phyloP scores from a whole-genome alignment of 2,329 filamentous ascomycete species.

The Fusarium devonianum region DNA sequence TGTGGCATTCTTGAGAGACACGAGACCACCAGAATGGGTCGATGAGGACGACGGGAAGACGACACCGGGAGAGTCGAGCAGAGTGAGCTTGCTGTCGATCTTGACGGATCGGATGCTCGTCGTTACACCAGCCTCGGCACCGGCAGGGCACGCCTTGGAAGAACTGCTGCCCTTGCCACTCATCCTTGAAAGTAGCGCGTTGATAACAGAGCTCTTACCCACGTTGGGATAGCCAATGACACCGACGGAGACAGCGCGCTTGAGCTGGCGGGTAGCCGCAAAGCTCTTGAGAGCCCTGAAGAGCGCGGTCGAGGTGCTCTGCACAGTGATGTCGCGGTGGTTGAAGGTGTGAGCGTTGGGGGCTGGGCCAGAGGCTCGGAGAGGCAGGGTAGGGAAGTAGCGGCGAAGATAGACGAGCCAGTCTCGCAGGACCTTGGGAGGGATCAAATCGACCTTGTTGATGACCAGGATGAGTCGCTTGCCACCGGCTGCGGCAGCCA shows the following conservation, averaged over 20 bases:
- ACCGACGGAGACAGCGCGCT: constrained; percentile 88
- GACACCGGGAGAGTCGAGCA: constrained; percentile 93
- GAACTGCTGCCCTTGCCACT: constrained; percentile 67
- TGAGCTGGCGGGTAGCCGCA: constrained; percentile 81
- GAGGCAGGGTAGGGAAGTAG: constrained; percentile 89
- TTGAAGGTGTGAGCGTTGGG: constrained; percentile 91
- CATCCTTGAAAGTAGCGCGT: constrained; percentile 82
- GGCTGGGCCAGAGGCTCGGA: constrained; percentile 82
- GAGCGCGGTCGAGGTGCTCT: constrained; percentile 83
- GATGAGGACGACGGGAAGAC: constrained; percentile 78
- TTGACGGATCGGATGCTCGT: constrained; percentile 89
- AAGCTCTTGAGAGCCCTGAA: constrained; percentile 92
- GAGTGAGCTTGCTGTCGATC: constrained; percentile 90
- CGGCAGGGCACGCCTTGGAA: constrained; percentile 78
- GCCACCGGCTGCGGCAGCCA: constrained; percentile 82
- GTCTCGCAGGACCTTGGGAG: constrained; percentile 78
- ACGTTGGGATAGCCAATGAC: constrained; percentile 97
- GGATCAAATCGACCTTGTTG: constrained; percentile 95
- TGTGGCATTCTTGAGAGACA: constrained; percentile 65
- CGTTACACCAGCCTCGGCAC: constrained; percentile 91
- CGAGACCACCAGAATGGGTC: constrained; percentile 49
- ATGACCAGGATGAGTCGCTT: constrained; percentile 91
- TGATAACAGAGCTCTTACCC: constrained; percentile 96
- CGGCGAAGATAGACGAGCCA: constrained; percentile 87
- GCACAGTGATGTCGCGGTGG: constrained; percentile 86